A percentile compares a stretch with the other conserved stretches of the same genome.
Conservation (phyloP, 129 eudicot genomes). For the Saussurea involucrata region DNA sequence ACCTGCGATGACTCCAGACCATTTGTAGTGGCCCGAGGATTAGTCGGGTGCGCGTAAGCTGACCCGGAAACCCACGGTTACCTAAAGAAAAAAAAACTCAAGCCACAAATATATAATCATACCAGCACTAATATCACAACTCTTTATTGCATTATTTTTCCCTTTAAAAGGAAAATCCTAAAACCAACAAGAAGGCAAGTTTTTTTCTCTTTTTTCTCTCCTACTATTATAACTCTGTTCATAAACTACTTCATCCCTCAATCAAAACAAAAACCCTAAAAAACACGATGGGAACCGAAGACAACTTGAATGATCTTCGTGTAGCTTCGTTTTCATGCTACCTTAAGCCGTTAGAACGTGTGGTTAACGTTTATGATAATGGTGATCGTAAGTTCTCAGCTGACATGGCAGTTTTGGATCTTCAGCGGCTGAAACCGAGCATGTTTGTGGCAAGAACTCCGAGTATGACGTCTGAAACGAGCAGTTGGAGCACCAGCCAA, state of each 20-base stretch:
- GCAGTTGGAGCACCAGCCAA: slow-evolving; percentile 60
- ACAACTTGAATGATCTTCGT: slow-evolving; percentile 36
- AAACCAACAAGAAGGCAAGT: not conserved
- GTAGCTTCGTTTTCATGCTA: slow-evolving; percentile 70
- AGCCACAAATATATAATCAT: slow-evolving; percentile 13
- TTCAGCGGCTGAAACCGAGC: slow-evolving; percentile 22
- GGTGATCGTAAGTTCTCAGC: slow-evolving; percentile 1
- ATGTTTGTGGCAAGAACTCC: slow-evolving; percentile 43
- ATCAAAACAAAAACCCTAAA: not conserved
- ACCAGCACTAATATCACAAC: slow-evolving; percentile 18
- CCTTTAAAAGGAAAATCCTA: slow-evolving; percentile 21
- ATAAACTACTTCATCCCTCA: not conserved
- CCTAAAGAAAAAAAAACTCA: not conserved
- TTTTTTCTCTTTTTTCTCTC: not conserved
- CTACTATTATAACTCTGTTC: not conserved
- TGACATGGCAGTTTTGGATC: slow-evolving; percentile 30
- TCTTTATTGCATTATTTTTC: slow-evolving; percentile 1
- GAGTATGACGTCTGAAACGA: slow-evolving; percentile 40
- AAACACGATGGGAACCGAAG: slow-evolving; percentile 25
- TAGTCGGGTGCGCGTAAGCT: no score
- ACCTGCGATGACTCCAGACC: no score
- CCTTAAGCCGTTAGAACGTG: slow-evolving; percentile 43
- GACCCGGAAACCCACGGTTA: no score
- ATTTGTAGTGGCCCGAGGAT: no score
- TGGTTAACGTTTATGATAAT: slow-evolving; percentile 9